These are phyloP conservation scores for Saturnispora sekii DNA, from an alignment of 805 yeast genomes.

Conservation along the genomic window DNA sequence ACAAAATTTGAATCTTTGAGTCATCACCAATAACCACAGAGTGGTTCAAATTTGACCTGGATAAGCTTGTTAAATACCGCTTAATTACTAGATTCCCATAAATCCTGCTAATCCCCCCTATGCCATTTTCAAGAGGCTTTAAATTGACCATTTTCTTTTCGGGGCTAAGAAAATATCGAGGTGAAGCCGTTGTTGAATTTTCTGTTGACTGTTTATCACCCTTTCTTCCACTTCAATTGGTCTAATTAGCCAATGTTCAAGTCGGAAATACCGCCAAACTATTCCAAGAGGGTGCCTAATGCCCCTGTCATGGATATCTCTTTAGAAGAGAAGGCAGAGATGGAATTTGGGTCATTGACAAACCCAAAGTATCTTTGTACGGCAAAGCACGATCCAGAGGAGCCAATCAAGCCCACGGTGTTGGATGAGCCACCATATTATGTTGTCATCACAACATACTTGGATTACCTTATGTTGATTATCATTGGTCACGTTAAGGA, in stretches of 20 bases:
- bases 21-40: constrained; percentile 1
- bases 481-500: constrained; percentile 87
- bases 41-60: no score
- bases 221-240: neutral
- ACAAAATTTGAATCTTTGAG: neutral
- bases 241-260: neutral
- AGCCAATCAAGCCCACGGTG: constrained; percentile 51
- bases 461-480: constrained; percentile 75
- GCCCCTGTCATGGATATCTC: constrained; percentile 25
- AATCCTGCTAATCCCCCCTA: no score
- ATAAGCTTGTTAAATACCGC: no score
- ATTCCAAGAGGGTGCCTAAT: constrained; percentile 21
- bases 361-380: constrained; percentile 55
- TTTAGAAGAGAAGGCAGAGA: constrained; percentile 35
- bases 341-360: constrained; percentile 67
- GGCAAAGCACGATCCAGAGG: constrained; percentile 47
- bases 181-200: neutral
- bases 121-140: no score
- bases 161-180: no score
- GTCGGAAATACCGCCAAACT: constrained; percentile 4
- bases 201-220: neutral
- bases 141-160: no score
- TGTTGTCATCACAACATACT: constrained; percentile 70
- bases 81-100: no score
- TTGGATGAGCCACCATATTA: constrained; percentile 82